phyloP scores from a whole-genome alignment of 208 protist species.

The Trypanosomatidae sp. region DNA sequence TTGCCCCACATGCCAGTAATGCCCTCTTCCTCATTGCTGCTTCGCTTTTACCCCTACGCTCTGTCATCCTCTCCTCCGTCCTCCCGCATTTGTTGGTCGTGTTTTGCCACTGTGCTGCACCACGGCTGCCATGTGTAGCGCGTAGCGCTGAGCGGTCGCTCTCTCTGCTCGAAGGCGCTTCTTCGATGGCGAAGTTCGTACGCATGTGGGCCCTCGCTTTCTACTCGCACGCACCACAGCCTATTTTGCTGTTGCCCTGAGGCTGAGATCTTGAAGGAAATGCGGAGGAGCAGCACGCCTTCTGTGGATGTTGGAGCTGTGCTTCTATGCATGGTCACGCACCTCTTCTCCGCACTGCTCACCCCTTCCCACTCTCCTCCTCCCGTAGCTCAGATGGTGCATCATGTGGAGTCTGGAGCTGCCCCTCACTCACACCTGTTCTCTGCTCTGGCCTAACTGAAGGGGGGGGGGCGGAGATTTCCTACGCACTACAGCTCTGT shows the following conservation, averaged over 20 bases:
- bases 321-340: background rate
- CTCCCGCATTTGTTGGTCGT: background rate
- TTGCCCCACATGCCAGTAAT: too few relatives aligned
- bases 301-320: background rate
- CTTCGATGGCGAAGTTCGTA: too few relatives aligned
- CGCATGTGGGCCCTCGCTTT: too few relatives aligned
- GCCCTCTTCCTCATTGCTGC: background rate
- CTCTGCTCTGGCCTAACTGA: background rate
- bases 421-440: background rate
- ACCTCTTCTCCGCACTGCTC: background rate
- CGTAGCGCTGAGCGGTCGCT: too few relatives aligned
- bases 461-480: background rate
- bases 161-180: too few relatives aligned
- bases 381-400: background rate
- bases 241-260: too few relatives aligned
- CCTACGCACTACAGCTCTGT: background rate
- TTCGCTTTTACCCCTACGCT: slow-evolving; percentile 4
- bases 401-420: background rate
- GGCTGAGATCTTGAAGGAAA: too few relatives aligned
- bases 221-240: too few relatives aligned
- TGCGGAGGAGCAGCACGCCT: too few relatives aligned
- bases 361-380: background rate
- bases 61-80: slow-evolving; percentile 1
- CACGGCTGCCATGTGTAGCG: too few relatives aligned
- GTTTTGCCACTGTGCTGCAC: slow-evolving; percentile 15